Percentiles rank a stretch among this genome's conserved stretches.
Evolutionary conservation across 345 rosid species (phyloP).

Genomic region (Noccaea caerulescens): DNA sequence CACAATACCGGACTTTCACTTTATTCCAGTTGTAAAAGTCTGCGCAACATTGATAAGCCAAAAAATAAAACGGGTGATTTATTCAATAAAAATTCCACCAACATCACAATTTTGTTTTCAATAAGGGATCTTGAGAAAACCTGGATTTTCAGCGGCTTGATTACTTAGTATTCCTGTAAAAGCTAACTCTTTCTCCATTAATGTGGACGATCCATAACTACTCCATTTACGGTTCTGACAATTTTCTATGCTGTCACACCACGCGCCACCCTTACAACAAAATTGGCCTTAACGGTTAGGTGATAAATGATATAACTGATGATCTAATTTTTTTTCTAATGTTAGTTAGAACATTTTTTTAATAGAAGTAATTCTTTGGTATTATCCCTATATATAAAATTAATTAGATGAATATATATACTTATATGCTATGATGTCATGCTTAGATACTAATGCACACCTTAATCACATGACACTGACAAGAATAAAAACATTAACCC

Average conservation of each 20-base stretch:
- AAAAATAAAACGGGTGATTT: not conserved
- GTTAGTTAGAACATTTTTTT: too few relatives aligned
- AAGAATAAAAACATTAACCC: too few relatives aligned
- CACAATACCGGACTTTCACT: constrained; percentile 84
- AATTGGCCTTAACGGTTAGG: not conserved
- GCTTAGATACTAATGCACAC: too few relatives aligned
- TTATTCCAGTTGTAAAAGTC: constrained; percentile 98
- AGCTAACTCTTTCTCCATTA: constrained; percentile 62
- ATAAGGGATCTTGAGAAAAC: constrained; percentile 38
- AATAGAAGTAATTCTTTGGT: too few relatives aligned
- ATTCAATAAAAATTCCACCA: constrained; percentile 3
- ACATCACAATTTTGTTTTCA: not conserved
- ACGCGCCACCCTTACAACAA: constrained; percentile 80
- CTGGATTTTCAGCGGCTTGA: constrained; percentile 78
- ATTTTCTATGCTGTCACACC: constrained; percentile 75
- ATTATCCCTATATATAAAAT: too few relatives aligned
- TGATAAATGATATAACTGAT: not conserved
- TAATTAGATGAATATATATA: too few relatives aligned
- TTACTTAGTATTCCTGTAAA: constrained; percentile 79
- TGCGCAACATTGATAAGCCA: constrained; percentile 31
- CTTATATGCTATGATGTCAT: too few relatives aligned
- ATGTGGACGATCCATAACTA: constrained; percentile 67
- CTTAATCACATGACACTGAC: too few relatives aligned
- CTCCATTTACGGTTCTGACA: constrained; percentile 66
- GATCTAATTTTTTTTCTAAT: too few relatives aligned